Evolutionary conservation across 2,329 filamentous ascomycete species (phyloP).

Genomic region (Diaporthe eres): DNA sequence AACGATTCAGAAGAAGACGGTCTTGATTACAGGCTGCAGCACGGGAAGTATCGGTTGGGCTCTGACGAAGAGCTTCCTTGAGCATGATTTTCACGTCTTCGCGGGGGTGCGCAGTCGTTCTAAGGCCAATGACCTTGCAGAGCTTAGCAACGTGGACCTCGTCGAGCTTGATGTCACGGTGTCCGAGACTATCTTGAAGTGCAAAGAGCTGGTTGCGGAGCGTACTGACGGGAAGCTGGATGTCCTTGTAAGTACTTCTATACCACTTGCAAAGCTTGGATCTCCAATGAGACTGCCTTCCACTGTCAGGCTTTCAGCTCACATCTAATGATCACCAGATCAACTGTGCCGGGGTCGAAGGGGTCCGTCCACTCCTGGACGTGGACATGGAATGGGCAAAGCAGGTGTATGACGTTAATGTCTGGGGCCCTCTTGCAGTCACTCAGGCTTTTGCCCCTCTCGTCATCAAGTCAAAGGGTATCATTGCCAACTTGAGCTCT

Average conservation of each 20-base stretch:
- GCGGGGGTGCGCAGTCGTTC: conserved; percentile 10
- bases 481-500: conserved; percentile 34
- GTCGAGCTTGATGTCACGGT: conserved; percentile 14
- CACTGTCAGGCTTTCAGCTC: neutral
- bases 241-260: neutral
- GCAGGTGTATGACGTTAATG: conserved; percentile 31
- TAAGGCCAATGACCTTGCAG: conserved; percentile 1
- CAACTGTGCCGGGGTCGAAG: conserved; percentile 27
- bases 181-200: neutral
- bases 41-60: conserved; percentile 51
- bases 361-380: conserved; percentile 28
- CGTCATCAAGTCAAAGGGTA: conserved; percentile 20
- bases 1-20: conserved; percentile 39
- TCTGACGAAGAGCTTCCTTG: conserved; percentile 43
- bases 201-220: neutral
- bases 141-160: conserved; percentile 11
- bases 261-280: fast-evolving
- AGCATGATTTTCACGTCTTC: conserved; percentile 28
- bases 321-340: neutral
- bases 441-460: conserved; percentile 33
- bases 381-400: conserved; percentile 29
- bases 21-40: conserved; percentile 53
- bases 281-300: neutral
- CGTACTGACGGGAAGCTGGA: neutral
- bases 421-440: conserved; percentile 28